phyloP scores from a whole-genome alignment of 2,329 filamentous ascomycete genomes.

The Pseudogymnoascus sp. region DNA sequence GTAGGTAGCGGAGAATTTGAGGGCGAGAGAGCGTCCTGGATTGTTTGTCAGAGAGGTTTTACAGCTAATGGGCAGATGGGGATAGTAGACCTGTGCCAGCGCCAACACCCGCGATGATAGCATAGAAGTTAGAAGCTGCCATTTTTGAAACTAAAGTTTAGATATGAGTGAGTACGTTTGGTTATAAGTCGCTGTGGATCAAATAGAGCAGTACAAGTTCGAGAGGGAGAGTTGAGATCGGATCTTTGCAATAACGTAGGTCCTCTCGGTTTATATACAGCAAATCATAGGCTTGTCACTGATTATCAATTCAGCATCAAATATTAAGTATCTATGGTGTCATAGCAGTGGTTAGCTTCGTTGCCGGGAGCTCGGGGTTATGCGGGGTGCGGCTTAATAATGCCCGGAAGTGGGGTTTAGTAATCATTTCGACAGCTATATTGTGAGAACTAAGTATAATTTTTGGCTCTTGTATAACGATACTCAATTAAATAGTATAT shows the following conservation, averaged over 20 bases:
- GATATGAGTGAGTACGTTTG: background rate
- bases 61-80: background rate
- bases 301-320: slow-evolving; percentile 5
- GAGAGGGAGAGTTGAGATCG: background rate
- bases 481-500: background rate
- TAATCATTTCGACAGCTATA: background rate
- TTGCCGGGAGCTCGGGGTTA: background rate
- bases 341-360: slow-evolving; percentile 1
- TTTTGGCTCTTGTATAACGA: background rate
- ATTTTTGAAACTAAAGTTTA: background rate
- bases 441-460: background rate
- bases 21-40: slow-evolving; percentile 41
- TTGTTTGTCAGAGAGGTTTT: background rate
- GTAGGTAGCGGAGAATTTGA: slow-evolving; percentile 56
- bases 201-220: background rate
- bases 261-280: background rate
- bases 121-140: slow-evolving; percentile 45
- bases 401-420: background rate
- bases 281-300: background rate
- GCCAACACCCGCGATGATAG: slow-evolving; percentile 65
- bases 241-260: background rate
- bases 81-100: slow-evolving; percentile 46
- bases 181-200: background rate
- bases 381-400: background rate
- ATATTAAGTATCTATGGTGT: slow-evolving; percentile 7